These are phyloP conservation scores for Aspergillus leporis DNA, from an alignment of 495 filamentous ascomycete genomes.

Conservation along the genomic window DNA sequence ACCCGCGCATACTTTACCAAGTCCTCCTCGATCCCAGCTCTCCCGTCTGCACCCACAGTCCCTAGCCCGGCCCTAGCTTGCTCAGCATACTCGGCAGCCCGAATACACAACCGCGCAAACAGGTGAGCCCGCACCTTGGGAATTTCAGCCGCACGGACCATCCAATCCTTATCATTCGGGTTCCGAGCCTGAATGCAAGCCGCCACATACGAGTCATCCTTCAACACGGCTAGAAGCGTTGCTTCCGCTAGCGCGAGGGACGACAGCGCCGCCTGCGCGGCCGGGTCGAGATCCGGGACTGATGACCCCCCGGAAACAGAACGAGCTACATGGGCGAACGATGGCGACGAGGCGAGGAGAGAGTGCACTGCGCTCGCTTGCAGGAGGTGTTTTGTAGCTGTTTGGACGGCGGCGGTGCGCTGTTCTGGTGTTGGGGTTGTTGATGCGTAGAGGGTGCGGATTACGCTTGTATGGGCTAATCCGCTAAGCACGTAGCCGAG, in stretches of 20 bases:
- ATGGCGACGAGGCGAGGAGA: conserved; percentile 51
- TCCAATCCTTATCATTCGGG: conserved; percentile 83
- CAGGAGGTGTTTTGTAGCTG: conserved; percentile 75
- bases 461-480: conserved; percentile 61
- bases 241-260: conserved; percentile 81
- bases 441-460: conserved; percentile 55
- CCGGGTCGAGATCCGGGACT: conserved; percentile 60
- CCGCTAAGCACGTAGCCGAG: conserved; percentile 72
- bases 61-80: conserved; percentile 51
- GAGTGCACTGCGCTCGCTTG: conserved; percentile 76
- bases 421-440: conserved; percentile 63
- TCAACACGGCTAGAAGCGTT: conserved; percentile 83
- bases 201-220: conserved; percentile 89
- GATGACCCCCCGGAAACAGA: conserved; percentile 15
- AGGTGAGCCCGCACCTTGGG: conserved; percentile 85
- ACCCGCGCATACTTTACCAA: conserved; percentile 73
- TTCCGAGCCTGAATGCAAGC: conserved; percentile 75
- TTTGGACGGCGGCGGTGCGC: conserved; percentile 66
- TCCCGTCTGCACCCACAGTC: conserved; percentile 33
- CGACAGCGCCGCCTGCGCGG: conserved; percentile 68
- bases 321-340: conserved; percentile 17
- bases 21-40: conserved; percentile 50
- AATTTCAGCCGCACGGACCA: conserved; percentile 82
- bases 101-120: conserved; percentile 85
- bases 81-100: conserved; percentile 54